A percentile compares a stretch with the other conserved stretches of the same genome.
Conservation (phyloP, 306 rosid genomes). For the Styphnolobium japonicum region DNA sequence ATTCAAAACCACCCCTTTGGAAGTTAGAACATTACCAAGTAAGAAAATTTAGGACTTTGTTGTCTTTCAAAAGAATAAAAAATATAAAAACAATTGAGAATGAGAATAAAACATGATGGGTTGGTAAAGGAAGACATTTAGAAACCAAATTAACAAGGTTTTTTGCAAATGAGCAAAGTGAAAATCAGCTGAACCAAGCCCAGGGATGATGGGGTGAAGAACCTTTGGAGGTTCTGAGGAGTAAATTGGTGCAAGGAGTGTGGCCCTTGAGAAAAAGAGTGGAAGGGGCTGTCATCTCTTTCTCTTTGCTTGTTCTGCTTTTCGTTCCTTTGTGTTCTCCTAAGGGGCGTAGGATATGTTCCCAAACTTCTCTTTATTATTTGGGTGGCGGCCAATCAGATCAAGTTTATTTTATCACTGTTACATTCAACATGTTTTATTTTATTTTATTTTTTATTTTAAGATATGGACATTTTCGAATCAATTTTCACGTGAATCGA, state of each 20-base stretch:
- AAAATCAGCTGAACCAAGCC: background rate
- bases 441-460: too few relatives aligned
- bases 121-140: background rate
- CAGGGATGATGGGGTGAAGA: background rate
- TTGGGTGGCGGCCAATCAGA: too few relatives aligned
- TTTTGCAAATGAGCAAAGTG: background rate
- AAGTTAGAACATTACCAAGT: background rate
- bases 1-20: background rate
- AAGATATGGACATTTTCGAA: too few relatives aligned
- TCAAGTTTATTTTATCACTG: too few relatives aligned
- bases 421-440: too few relatives aligned
- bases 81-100: background rate
- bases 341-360: too few relatives aligned
- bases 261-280: slow-evolving; percentile 57
- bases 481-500: too few relatives aligned
- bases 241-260: slow-evolving; percentile 40
- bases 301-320: background rate
- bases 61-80: background rate
- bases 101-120: background rate
- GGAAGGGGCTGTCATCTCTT: slow-evolving; percentile 53
- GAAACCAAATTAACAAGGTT: background rate
- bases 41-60: background rate
- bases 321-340: too few relatives aligned
- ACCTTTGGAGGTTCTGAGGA: slow-evolving; percentile 51
- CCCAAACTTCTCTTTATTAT: too few relatives aligned